phyloP scores from a whole-genome alignment of 345 rosid genomes.

The Ricinus communis region DNA sequence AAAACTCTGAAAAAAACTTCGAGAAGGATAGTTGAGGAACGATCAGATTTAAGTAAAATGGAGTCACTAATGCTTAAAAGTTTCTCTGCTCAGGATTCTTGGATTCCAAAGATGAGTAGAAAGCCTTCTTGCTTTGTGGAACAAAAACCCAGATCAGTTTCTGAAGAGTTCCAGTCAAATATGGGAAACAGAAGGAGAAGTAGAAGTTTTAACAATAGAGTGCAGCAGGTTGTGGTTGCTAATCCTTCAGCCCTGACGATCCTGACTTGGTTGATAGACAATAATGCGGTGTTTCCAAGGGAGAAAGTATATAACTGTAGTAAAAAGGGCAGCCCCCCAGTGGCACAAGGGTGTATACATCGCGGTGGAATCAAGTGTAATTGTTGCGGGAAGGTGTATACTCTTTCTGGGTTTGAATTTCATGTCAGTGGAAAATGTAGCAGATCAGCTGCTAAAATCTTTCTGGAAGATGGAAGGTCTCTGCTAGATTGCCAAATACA shows the following conservation, averaged over 20 bases:
- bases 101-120: not conserved
- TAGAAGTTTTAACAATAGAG: constrained; percentile 24
- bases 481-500: constrained; percentile 59
- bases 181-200: constrained; percentile 14
- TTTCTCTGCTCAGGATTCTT: not conserved
- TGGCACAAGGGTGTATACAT: constrained; percentile 55
- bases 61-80: constrained; percentile 15
- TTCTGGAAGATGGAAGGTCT: constrained; percentile 77
- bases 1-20: not conserved
- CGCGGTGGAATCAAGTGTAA: constrained; percentile 68
- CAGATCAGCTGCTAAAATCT: constrained; percentile 55
- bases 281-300: constrained; percentile 56
- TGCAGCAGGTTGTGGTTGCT: constrained; percentile 38
- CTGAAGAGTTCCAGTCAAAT: constrained; percentile 11
- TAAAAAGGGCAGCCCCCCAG: constrained; percentile 27
- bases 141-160: constrained; percentile 16
- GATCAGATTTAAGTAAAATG: not conserved
- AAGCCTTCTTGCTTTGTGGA: constrained; percentile 5
- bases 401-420: constrained; percentile 48
- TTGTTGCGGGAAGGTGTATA: constrained; percentile 57
- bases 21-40: too few species aligned
- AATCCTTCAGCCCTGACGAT: constrained; percentile 47
- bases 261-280: constrained; percentile 75
- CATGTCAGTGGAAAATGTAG: constrained; percentile 47
- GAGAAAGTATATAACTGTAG: constrained; percentile 45